Conservation (phyloP, 495 filamentous ascomycete species). For the Amniculicola lignicola region DNA sequence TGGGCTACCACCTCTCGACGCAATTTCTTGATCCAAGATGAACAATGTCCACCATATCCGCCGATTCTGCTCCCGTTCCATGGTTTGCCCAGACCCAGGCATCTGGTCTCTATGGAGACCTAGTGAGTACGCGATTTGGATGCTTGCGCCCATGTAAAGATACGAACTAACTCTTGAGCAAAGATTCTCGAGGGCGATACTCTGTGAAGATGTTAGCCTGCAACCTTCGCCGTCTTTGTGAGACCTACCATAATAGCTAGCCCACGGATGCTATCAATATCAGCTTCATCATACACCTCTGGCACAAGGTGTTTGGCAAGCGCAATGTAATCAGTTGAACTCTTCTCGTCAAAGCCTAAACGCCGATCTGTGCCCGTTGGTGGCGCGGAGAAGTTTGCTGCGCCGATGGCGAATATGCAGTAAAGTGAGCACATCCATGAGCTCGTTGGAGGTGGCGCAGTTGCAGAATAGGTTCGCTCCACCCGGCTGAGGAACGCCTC, state of each 20-base stretch:
- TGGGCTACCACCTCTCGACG: slow-evolving; percentile 27
- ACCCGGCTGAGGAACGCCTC: slow-evolving; percentile 23
- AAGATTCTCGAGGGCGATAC: slow-evolving; percentile 35
- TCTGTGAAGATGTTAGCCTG: slow-evolving; percentile 18
- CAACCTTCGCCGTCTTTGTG: not conserved
- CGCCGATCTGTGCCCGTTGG: too few relatives aligned
- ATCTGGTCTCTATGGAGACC: slow-evolving; percentile 37
- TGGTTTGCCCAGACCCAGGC: slow-evolving; percentile 23
- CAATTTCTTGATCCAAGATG: slow-evolving; percentile 28
- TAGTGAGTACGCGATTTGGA: slow-evolving; percentile 39
- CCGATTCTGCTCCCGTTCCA: slow-evolving; percentile 34
- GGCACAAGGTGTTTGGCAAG: slow-evolving; percentile 37
- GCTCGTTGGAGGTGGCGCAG: not conserved
- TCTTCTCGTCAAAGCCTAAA: slow-evolving; percentile 30
- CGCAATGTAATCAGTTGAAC: slow-evolving; percentile 32
- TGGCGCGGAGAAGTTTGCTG: slow-evolving; percentile 1
- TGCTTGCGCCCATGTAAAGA: slow-evolving; percentile 38
- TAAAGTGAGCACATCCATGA: slow-evolving; percentile 31
- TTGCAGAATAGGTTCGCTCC: slow-evolving; percentile 16
- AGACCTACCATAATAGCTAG: slow-evolving; percentile 34
- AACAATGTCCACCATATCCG: slow-evolving; percentile 31
- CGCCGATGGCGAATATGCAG: slow-evolving; percentile 27
- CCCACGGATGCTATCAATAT: slow-evolving; percentile 38
- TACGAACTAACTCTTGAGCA: slow-evolving; percentile 37
- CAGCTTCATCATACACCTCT: slow-evolving; percentile 37